A percentile compares a stretch with the other conserved stretches of the same genome.
Conservation (phyloP, 1,284 basidiomycete species). For the Cerrena zonata region DNA sequence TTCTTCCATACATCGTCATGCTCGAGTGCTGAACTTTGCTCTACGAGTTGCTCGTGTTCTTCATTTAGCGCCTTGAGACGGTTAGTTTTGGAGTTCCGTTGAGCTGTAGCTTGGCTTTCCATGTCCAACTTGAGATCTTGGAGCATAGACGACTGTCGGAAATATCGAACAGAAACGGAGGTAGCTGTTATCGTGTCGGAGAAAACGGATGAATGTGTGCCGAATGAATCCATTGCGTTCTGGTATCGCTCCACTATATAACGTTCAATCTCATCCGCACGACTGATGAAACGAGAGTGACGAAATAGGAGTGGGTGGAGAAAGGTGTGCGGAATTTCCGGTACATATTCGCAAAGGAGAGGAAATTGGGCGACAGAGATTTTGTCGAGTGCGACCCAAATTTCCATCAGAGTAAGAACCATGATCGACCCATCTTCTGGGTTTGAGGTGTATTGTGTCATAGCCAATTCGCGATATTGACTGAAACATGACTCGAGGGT, state of each 20-base stretch:
- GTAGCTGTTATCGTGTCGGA: not conserved
- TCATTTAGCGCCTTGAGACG: not conserved
- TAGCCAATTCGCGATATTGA: not conserved
- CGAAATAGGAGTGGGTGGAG: not conserved
- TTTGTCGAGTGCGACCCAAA: conserved; percentile 28
- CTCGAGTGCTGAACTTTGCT: not conserved
- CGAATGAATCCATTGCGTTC: too few species aligned
- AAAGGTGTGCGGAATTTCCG: not conserved
- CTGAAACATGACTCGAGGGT: not conserved
- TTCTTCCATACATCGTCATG: not conserved
- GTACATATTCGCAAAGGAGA: conserved; percentile 33
- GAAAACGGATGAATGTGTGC: not conserved
- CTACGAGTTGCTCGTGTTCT: not conserved
- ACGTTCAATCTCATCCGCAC: not conserved
- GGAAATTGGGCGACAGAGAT: conserved; percentile 28
- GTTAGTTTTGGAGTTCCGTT: not conserved
- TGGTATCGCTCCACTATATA: not conserved
- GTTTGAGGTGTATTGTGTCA: conserved; percentile 25
- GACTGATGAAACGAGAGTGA: not conserved
- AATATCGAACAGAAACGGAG: not conserved
- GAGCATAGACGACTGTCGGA: not conserved
- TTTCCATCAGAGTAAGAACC: conserved; percentile 31
- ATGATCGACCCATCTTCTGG: conserved; percentile 40
- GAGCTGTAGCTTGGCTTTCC: not conserved
- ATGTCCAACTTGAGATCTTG: not conserved